phyloP scores from a whole-genome alignment of 148 eudicot species.

The Bassia scoparia region DNA sequence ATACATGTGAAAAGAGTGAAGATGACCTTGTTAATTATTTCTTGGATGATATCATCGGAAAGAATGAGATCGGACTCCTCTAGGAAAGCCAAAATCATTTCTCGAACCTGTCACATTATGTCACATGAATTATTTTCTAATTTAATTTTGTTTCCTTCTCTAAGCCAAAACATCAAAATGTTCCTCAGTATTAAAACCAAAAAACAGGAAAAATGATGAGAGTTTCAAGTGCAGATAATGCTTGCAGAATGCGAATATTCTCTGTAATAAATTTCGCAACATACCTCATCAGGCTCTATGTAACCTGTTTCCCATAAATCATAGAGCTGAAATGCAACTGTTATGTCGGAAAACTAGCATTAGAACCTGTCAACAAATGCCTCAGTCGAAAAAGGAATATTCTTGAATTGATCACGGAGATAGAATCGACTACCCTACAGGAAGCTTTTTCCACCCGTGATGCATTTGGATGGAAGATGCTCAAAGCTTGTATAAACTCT shows the following conservation, averaged over 20 bases:
- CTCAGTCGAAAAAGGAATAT: neutral
- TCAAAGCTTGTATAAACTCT: constrained; percentile 48
- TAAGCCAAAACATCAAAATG: neutral
- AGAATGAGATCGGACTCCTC: constrained; percentile 32
- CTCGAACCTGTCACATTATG: constrained; percentile 28
- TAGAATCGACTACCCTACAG: constrained; percentile 25
- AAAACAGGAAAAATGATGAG: too few species aligned
- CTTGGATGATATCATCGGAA: constrained; percentile 28
- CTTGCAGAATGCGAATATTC: neutral
- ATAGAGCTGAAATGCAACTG: constrained; percentile 43
- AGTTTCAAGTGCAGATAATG: neutral
- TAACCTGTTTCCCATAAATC: constrained; percentile 40
- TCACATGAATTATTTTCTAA: neutral
- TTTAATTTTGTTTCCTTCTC: neutral
- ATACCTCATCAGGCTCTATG: constrained; percentile 41
- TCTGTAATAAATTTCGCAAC: neutral
- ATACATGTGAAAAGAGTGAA: neutral
- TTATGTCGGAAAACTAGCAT: constrained; percentile 9
- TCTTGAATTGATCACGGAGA: neutral
- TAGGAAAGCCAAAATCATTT: constrained; percentile 31
- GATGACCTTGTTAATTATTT: constrained; percentile 30
- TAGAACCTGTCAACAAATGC: neutral
- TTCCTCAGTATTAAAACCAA: too few species aligned
- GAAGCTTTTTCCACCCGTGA: constrained; percentile 39
- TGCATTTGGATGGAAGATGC: constrained; percentile 58